Evolutionary conservation across 2,329 filamentous ascomycete genomes (phyloP), one percentile per base, ranked within the genome.

Genomic region (Zymoseptoria pseudotritici): DNA sequence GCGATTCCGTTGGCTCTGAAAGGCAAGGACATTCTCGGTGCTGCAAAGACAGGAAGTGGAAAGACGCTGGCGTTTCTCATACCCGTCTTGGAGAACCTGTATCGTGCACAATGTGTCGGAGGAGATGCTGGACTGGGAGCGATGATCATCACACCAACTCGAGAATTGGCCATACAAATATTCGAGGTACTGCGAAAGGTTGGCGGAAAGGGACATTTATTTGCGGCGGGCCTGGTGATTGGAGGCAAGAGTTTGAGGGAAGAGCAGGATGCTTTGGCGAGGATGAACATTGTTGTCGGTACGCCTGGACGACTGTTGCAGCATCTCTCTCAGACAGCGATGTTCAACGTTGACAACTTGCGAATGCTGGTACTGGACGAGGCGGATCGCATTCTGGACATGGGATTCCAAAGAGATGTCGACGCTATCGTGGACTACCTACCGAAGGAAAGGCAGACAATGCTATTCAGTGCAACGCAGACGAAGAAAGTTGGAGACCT

Each of bases 211-310:
- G 79, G 79, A 60, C 93, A 99, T 74, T 82, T 85, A 61, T 97
- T 97, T 73, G 96, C 93, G 0, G 94, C 94, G 0, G 94, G 94
- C 0, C 76, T 97, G 68, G 85, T 99, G 9, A 97, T 97, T 68
- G 94, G 94, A 50, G 94, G 94, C 50, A 96, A 96, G 80, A 92
- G 84, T 72, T 72, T 97, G 69, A 87, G 89, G 71, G 92, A 97
- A 71, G 87, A 99, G 76, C 86, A 90, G 22, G 90, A 95, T 67
- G 83, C 92, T 36, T 73, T 99, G 61, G 84, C 85, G 2, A 85
- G 91, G 65, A 97, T 99, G 93, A 99, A 97, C 72, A 97, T 99
- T 54, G 78, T 99, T 24, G 91, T 99, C 9, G 96, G 92, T 70
- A 99, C 94, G 1, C 94, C 94, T 0, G 94, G 94, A 1, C 85